Conservation (phyloP, 495 filamentous ascomycete species). For the Immersiella caudata region DNA sequence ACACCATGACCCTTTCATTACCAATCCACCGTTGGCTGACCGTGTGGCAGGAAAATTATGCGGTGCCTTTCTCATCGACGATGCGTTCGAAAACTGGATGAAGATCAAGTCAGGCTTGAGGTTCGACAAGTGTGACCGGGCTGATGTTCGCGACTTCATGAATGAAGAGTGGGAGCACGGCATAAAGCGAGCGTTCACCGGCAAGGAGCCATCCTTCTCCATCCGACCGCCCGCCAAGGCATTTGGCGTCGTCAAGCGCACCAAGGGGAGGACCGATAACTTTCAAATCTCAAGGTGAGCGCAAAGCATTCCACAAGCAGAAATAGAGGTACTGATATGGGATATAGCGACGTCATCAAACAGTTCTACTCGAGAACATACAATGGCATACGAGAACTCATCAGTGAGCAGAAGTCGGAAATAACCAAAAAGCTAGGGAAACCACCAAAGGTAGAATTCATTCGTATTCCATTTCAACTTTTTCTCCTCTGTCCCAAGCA, state of each 20-base stretch:
- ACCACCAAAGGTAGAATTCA: background rate
- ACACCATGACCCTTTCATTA: conserved; percentile 6
- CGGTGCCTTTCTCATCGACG: conserved; percentile 32
- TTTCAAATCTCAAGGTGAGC: background rate
- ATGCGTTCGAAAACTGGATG: conserved; percentile 29
- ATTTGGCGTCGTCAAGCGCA: conserved; percentile 12
- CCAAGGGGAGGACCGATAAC: too few species aligned
- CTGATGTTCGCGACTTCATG: conserved; percentile 27
- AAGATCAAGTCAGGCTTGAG: conserved; percentile 22
- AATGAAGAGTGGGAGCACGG: conserved; percentile 33
- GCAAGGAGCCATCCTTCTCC: conserved; percentile 1
- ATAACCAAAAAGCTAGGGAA: background rate
- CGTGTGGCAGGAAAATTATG: conserved; percentile 16
- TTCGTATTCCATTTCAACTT: too few species aligned
- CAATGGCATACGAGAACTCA: conserved; percentile 18
- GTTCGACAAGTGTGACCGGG: conserved; percentile 17
- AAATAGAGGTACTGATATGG: background rate
- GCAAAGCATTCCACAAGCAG: background rate
- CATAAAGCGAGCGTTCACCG: conserved; percentile 30
- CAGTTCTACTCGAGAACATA: background rate
- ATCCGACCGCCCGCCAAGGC: conserved; percentile 24
- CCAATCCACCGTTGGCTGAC: background rate
- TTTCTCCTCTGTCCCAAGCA: too few species aligned
- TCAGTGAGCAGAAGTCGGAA: conserved; percentile 9
- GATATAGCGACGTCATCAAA: background rate